Conservation (phyloP, 768 basidiomycete species). For the Tubosaeta brunneosetosa region DNA sequence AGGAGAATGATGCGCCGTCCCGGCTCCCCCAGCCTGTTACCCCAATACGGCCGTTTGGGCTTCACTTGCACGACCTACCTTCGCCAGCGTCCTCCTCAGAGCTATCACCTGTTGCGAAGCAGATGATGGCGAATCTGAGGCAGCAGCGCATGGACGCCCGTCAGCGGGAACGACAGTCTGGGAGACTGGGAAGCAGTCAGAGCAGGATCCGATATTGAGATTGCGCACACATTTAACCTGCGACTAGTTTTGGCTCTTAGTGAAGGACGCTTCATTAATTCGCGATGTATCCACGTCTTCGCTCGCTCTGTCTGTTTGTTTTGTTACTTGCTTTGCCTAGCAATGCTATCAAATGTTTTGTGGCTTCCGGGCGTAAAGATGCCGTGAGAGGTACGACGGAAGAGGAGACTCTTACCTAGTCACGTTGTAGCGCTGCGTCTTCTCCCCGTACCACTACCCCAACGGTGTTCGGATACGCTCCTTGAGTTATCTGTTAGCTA, state of each 20-base stretch:
- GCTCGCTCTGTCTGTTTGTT: slow-evolving; percentile 8
- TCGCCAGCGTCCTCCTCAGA: slow-evolving; percentile 73
- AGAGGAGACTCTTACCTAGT: too few relatives aligned
- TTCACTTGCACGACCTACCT: slow-evolving; percentile 34
- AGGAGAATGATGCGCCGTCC: slow-evolving; percentile 22
- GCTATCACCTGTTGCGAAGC: slow-evolving; percentile 60
- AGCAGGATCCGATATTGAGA: slow-evolving; percentile 29
- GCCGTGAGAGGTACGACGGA: background rate
- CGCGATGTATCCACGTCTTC: slow-evolving; percentile 10
- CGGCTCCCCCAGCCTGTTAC: slow-evolving; percentile 39
- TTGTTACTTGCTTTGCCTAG: slow-evolving; percentile 5
- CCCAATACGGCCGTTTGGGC: slow-evolving; percentile 41
- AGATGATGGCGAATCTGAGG: slow-evolving; percentile 65
- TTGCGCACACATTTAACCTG: background rate
- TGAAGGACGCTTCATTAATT: slow-evolving; percentile 11
- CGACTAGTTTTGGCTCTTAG: slow-evolving; percentile 12
- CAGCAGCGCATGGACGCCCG: slow-evolving; percentile 34
- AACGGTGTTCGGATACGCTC: background rate
- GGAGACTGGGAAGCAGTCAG: slow-evolving; percentile 29
- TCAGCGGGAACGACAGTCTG: slow-evolving; percentile 28
- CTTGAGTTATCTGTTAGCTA: background rate
- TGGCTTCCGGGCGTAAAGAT: too few relatives aligned
- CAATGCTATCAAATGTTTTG: background rate
- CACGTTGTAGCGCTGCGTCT: background rate
- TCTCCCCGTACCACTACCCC: background rate